Conservation (phyloP, 2,329 filamentous ascomycete genomes). For the Pseudocercospora pini-densiflorae region DNA sequence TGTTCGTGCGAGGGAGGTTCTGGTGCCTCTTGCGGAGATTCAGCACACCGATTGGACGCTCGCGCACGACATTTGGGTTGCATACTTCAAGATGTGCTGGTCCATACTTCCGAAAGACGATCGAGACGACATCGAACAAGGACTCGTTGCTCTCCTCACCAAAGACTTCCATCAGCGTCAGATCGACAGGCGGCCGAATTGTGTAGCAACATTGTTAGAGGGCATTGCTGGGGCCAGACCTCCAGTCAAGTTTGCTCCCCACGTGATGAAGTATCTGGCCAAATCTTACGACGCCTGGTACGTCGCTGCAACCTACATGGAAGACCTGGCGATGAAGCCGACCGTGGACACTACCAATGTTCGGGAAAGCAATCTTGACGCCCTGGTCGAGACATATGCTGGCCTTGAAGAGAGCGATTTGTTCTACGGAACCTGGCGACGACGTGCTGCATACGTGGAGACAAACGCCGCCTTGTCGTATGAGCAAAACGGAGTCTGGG, state of each 20-base stretch:
- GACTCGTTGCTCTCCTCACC: constrained; percentile 85
- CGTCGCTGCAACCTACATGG: constrained; percentile 85
- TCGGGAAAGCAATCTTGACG: constrained; percentile 93
- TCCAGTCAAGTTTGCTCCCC: constrained; percentile 88
- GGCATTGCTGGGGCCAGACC: constrained; percentile 84
- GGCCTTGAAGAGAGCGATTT: constrained; percentile 92
- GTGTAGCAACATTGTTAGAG: constrained; percentile 88
- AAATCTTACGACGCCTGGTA: constrained; percentile 98
- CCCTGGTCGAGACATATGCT: constrained; percentile 90
- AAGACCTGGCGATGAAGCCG: constrained; percentile 84
- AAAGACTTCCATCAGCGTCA: constrained; percentile 96
- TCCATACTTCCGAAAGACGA: constrained; percentile 86
- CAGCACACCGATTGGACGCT: constrained; percentile 86
- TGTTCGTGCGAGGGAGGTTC: constrained; percentile 82
- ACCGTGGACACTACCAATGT: constrained; percentile 82
- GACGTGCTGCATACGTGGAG: constrained; percentile 94
- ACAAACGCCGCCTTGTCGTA: constrained; percentile 97
- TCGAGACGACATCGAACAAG: constrained; percentile 85
- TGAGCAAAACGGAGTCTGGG: constrained; percentile 99
- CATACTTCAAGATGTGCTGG: constrained; percentile 93
- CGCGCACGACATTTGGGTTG: constrained; percentile 87
- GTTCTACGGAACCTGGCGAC: constrained; percentile 96
- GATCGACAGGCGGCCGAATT: constrained; percentile 93
- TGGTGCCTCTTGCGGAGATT: constrained; percentile 88
- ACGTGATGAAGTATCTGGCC: constrained; percentile 93